Percentiles rank a stretch among this genome's conserved stretches.
Conservation (phyloP, 805 yeast species). For the Barnettozyma sucrosica region DNA sequence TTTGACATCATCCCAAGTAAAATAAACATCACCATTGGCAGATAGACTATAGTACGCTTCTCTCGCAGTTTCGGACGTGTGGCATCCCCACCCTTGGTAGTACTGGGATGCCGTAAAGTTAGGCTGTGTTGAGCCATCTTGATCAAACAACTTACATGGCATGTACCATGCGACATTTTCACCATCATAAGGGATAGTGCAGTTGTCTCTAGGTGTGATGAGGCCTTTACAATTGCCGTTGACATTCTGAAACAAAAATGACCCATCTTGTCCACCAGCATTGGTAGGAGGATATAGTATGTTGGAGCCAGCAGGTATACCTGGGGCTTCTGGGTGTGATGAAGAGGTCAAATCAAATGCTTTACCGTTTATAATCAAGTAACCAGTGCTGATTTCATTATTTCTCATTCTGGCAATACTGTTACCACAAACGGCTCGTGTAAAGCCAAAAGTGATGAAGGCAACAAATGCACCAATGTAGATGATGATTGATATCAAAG, state of each 20-base stretch:
- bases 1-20: constrained; percentile 82
- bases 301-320: constrained; percentile 64
- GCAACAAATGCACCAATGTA: constrained; percentile 75
- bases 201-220: constrained; percentile 61
- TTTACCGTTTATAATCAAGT: constrained; percentile 74
- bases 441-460: constrained; percentile 84
- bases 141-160: constrained; percentile 74
- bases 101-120: constrained; percentile 51
- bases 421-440: constrained; percentile 68
- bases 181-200: constrained; percentile 63
- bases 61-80: constrained; percentile 69
- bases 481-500: constrained; percentile 67
- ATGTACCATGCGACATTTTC: constrained; percentile 87
- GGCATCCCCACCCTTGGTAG: constrained; percentile 89
- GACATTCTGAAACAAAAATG: constrained; percentile 84
- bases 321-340: constrained; percentile 77
- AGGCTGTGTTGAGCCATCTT: constrained; percentile 66
- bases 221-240: constrained; percentile 84
- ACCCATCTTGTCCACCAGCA: constrained; percentile 85
- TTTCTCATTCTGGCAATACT: constrained; percentile 45
- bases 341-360: constrained; percentile 68
- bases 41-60: constrained; percentile 54
- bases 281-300: constrained; percentile 76
- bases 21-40: constrained; percentile 70
- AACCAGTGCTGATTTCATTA: constrained; percentile 52